Percentiles rank a stretch among this genome's conserved stretches.
Evolutionary conservation across 176 grass and related monocot species (phyloP).

Genomic region (Oropetium thomaeum): DNA sequence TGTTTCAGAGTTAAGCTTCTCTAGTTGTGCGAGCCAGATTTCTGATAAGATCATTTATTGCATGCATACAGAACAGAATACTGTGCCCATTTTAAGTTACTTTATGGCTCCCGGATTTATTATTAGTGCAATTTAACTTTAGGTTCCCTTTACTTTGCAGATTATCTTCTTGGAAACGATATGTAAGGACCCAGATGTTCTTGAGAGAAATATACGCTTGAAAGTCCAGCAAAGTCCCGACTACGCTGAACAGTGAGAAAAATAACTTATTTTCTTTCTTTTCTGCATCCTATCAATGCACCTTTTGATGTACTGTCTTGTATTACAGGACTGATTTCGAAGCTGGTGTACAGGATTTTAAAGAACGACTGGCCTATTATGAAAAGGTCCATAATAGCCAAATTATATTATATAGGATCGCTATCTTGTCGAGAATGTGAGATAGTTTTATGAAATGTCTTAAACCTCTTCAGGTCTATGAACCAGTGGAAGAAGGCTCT

Average conservation of each 20-base stretch:
- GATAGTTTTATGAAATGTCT: conserved; percentile 23
- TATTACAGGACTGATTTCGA: conserved; percentile 85
- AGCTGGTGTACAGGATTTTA: conserved; percentile 90
- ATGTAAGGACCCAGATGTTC: conserved; percentile 83
- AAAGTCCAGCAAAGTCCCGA: conserved; percentile 99
- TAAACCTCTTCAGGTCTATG: conserved; percentile 63
- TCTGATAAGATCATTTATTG: background rate
- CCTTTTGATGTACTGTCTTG: conserved; percentile 3
- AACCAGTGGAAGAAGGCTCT: conserved; percentile 91
- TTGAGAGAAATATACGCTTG: conserved; percentile 94
- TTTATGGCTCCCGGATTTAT: background rate
- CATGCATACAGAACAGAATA: background rate
- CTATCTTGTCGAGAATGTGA: conserved; percentile 3
- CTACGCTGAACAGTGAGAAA: conserved; percentile 92
- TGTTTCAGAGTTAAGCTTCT: background rate
- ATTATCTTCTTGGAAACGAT: conserved; percentile 99
- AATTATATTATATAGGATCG: conserved; percentile 22
- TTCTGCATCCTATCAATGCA: background rate
- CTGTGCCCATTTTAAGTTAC: conserved; percentile 9
- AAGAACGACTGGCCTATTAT: conserved; percentile 88
- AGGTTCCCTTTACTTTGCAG: background rate
- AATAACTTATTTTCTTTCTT: conserved; percentile 28
- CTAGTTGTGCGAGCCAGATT: background rate
- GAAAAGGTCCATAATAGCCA: conserved; percentile 63
- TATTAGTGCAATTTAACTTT: conserved; percentile 8